Evolutionary conservation across 306 rosid species (phyloP), one percentile per base, ranked within the genome.

Genomic region (Abrus pulchellus): DNA sequence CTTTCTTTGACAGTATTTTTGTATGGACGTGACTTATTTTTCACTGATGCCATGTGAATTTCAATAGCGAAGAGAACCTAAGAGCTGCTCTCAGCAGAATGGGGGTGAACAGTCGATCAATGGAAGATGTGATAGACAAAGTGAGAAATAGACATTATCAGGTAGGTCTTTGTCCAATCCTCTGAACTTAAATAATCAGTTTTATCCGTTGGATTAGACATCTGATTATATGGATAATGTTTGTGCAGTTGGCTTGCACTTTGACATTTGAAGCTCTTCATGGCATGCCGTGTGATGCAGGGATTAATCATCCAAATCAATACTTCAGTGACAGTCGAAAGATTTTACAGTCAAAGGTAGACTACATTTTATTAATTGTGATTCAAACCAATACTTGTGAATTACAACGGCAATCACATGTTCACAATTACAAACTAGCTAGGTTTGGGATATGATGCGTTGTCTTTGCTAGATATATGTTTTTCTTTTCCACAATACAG

Each of bases 271-370:
- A 93, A 91, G 90, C 96, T 70, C 77, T 91, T 49, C 97, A 93
- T 82, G 92, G 85, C 64, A 59, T 85, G 71, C 82, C 92, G 9
- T 88, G 94, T 64, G 97, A 95, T 78, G 84, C 97, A n/a, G 99
- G 99, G 86, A 91, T 95, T 84, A 93, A 93, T 85, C 99, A 95
- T 90, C 98, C 99, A 71, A 95, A 93, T 88, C 98, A 93, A 81
- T 95, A 95, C 87, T 93, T 95, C 83, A 85, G 80, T 72, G 99
- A 93, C 80, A 93, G 99, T 78, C 93, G 83, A 83, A 88, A 86
- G 77, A 79, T 93, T 72, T 75, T 90, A 70, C 76, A 89, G 62
- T 75, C 80, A 3, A 88, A 91, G 98, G 98, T 95, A 72, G 48
- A 45, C 52, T 65, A 34, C 69, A 29, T 27, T 13, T 12, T 82